A percentile compares a stretch with the other conserved stretches of the same genome.
phyloP scores from a whole-genome alignment of 2,329 filamentous ascomycete genomes.

The Phaeosphaeria sp. region DNA sequence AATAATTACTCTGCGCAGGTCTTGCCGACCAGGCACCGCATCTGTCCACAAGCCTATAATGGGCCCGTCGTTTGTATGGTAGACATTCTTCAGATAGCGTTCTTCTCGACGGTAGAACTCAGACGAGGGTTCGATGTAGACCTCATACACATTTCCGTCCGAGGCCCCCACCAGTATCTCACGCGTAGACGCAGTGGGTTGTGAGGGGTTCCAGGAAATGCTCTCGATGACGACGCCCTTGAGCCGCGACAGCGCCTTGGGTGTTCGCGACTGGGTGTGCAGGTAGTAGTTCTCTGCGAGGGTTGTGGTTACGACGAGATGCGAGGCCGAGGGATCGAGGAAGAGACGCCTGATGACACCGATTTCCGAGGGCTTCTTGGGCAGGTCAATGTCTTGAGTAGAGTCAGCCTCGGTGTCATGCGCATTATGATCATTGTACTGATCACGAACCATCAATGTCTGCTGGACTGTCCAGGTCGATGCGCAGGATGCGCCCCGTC shows the following conservation, averaged over 20 bases:
- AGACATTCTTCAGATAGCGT: slow-evolving; percentile 84
- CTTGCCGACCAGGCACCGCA: slow-evolving; percentile 68
- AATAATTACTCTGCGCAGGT: slow-evolving; percentile 78
- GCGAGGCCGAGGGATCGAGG: slow-evolving; percentile 94
- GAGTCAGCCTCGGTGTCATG: slow-evolving; percentile 15
- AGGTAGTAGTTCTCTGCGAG: slow-evolving; percentile 97
- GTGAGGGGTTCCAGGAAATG: slow-evolving; percentile 91
- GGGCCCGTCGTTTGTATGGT: slow-evolving; percentile 80
- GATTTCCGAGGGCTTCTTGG: slow-evolving; percentile 88
- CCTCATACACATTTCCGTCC: slow-evolving; percentile 96
- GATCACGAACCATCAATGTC: slow-evolving; percentile 75
- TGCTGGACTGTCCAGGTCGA: slow-evolving; percentile 89
- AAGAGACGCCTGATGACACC: slow-evolving; percentile 96
- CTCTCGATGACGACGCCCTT: slow-evolving; percentile 88
- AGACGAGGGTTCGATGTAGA: slow-evolving; percentile 89
- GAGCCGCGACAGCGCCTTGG: slow-evolving; percentile 79
- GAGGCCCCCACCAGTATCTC: slow-evolving; percentile 91
- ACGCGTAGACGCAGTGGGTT: slow-evolving; percentile 90
- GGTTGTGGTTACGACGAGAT: slow-evolving; percentile 89
- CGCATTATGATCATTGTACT: background rate
- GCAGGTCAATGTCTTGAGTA: slow-evolving; percentile 85
- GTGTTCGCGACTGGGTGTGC: slow-evolving; percentile 90
- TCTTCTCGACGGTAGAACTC: slow-evolving; percentile 97
- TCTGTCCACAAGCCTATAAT: slow-evolving; percentile 89
- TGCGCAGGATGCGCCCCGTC: slow-evolving; percentile 89